Evolutionary conservation across 2,329 filamentous ascomycete species (phyloP).

Genomic region (Scleromitrula shiraiana): DNA sequence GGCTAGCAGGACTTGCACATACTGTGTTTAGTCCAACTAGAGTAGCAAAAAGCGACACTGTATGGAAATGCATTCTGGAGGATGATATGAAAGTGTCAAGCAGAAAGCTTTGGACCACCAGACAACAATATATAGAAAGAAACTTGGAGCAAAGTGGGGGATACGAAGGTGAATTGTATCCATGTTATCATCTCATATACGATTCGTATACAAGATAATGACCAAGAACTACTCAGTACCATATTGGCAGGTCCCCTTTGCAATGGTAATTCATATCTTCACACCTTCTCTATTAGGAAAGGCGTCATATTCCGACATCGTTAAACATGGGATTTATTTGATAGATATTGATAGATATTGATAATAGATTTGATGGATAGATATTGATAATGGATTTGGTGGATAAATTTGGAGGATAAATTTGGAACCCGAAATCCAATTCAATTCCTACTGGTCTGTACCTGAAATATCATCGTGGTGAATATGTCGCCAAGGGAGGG

Average conservation of each 20-base stretch:
- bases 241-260: neutral
- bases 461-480: no score
- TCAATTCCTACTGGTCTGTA: no score
- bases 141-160: neutral
- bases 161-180: neutral
- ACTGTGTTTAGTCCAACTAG: neutral
- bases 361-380: neutral
- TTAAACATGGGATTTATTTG: no score
- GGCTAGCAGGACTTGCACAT: slow-evolving; percentile 19
- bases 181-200: neutral
- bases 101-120: neutral
- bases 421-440: no score
- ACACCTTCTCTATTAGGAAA: neutral
- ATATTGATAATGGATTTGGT: no score
- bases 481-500: no score
- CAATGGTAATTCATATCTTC: neutral
- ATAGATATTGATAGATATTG: slow-evolving; percentile 1
- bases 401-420: no score
- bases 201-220: neutral
- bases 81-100: neutral
- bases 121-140: neutral
- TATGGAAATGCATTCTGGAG: slow-evolving; percentile 1
- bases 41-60: neutral
- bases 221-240: neutral
- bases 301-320: neutral